These are phyloP conservation scores for Pseudomonodictys pantanalensis DNA, from an alignment of 495 filamentous ascomycete genomes.

Conservation along the genomic window DNA sequence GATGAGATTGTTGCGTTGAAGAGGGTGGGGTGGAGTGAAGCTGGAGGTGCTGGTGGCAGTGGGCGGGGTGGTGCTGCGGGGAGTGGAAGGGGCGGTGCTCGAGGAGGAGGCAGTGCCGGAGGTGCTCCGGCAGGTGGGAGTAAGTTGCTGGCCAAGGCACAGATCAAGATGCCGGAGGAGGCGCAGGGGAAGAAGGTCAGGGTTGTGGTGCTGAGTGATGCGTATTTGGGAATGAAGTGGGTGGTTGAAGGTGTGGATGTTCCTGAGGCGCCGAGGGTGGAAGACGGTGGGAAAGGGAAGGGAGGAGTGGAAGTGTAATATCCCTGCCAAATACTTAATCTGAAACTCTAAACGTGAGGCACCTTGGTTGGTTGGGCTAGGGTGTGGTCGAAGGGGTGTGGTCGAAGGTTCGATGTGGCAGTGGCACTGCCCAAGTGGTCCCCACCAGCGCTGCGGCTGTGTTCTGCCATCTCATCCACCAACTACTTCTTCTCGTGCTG, in stretches of 20 bases:
- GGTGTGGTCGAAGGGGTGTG: no score
- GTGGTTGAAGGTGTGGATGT: conserved; percentile 53
- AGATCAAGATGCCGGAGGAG: conserved; percentile 61
- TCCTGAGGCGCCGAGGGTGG: conserved; percentile 42
- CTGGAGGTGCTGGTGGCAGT: conserved; percentile 32
- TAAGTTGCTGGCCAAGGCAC: conserved; percentile 41
- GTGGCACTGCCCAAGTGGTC: no score
- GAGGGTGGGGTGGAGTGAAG: conserved; percentile 68
- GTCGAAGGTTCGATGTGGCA: no score
- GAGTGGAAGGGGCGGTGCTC: conserved; percentile 43
- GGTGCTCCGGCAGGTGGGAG: no score
- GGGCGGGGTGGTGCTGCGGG: conserved; percentile 59
- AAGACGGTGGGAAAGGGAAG: conserved; percentile 37
- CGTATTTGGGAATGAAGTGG: conserved; percentile 80
- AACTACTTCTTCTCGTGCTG: no score
- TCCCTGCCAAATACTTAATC: no score
- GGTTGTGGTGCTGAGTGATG: conserved; percentile 76
- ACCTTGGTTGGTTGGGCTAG: no score
- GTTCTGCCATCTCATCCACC: no score
- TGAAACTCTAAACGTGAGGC: no score
- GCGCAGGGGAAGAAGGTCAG: conserved; percentile 55
- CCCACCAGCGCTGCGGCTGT: no score
- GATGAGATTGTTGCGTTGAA: conserved; percentile 85
- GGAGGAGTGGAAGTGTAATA: no score
- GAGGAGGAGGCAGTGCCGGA: conserved; percentile 35